Evolutionary conservation across 768 basidiomycete species (phyloP), one percentile per base, ranked within the genome.

Genomic region (Pleurotus tuber-regium): DNA sequence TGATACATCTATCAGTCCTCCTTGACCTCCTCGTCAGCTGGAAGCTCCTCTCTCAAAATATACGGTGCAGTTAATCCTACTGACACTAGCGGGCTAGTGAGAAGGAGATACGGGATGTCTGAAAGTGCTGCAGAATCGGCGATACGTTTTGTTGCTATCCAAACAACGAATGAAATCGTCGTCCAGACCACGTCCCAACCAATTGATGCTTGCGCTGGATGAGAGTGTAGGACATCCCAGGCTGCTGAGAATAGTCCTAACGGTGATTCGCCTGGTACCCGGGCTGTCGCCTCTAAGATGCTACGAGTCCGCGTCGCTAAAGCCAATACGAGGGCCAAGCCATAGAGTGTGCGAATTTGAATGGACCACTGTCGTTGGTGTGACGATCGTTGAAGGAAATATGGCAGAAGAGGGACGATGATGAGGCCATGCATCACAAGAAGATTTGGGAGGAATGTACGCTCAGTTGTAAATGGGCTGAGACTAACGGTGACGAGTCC

Each of bases 161-260:
- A 80, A 0, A 64, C 54, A 7, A 70, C 33, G 35, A 77, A 73
- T 0, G 76, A 76, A 1, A 66, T 28, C 16, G 62, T 74, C 11
- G 80, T 78, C 80, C 83, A 85, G 5, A 86, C 59, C 8, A 83
- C 75, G 47, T 87, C 84, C 75, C 80, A 81, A 4, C 82, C 79
- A 29, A 87, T 84, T 9, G 79, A 82, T 1, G 79, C 71, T 61
- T 84, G 82, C 4, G 84, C 84, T 1, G 84, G 82, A 60, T 85
- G 79, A 1, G 70, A 66, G 47, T 76, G 62, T 8, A 83, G 69
- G 19, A 66, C 66, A 0, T 54, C 56, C 72, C 71, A 74, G 14
- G 67, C 67, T 10, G 56, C 61, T 2, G 25, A 18, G 12, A 67
- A 57, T 41, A 73, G 61, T 33, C 60, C 54, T 8, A 41, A 54